Base-by-base conservation (phyloP, 1,284 basidiomycete species). In the Schizophyllum amplum region DNA sequence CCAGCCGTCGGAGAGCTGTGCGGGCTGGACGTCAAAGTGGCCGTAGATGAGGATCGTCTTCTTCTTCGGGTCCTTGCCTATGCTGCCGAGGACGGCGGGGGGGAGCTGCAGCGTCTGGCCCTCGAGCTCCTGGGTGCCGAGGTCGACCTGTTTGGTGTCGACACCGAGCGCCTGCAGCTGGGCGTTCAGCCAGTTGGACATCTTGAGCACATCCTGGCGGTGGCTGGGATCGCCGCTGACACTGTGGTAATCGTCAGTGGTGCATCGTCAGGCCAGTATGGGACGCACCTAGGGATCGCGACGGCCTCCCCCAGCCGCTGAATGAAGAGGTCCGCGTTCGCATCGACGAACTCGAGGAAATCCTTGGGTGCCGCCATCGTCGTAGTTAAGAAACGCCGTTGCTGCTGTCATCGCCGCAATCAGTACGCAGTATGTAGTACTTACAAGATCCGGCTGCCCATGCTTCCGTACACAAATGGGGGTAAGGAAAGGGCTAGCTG, bases 31-130 rank as follows among this genome's bases (percentile, higher is more conserved):
- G 67, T 92, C 90, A 66, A 90, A 94, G 69, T 94, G 92, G 1
- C 94, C 94, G 68, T 98, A 98, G 51, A 97, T 76, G 23, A 97
- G 80, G 55, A 98, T 84, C 0, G 93, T 98, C 82, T 91, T 95
- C 83, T 95, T 95, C 64, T 75, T 82, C 17, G 83, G 81, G 71
- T 96, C 92, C 55, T 86, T 79, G 13, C 94, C 94, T 60, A 98
- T 79, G 59, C 82, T 78, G 9, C 91, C 95, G 48, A 98, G 81
- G 66, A 99, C 83, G 5, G 87, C 92, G 6, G 94, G 94, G 0
- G 96, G 96, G 2, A 99, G 81, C 51, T 82, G 79, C 47, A 95
- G 77, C 62, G 84, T 79, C 64, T 92, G 75, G 1, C 83, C 93
- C 56, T 95, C 92, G 68, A 97, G 81, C 9, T 73, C 73, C 61